Evolutionary conservation across 495 filamentous ascomycete species (phyloP), one percentile per base, ranked within the genome.

Genomic region (Pseudevernia furfuracea): DNA sequence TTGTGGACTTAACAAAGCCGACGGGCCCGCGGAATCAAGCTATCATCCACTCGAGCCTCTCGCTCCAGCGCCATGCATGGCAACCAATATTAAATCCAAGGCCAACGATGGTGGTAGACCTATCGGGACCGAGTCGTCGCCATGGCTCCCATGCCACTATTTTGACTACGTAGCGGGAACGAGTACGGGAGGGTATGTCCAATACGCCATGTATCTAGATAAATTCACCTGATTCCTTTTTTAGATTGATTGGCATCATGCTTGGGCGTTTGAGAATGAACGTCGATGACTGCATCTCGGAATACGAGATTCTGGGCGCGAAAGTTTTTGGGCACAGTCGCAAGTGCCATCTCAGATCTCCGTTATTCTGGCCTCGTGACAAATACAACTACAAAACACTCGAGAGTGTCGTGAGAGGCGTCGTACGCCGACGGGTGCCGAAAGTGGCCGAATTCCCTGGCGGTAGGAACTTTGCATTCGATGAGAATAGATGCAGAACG

Each of bases 231-330:
- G 46, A 64, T 5, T 41, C 2, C 17, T 17, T 14, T 55, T n/a
- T 77, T 14, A 81, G 52, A 15, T 70, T 85, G 2, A 83, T 85
- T 61, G 76, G 79, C 3, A 82, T 83, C 32, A 78, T 84, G 74
- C 74, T 85, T 14, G 81, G 80, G 2, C 71, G 82, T 19, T 69
- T 84, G 15, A 73, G 77, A 37, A 83, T 84, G 80, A 78, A 74
- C 4, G 75, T 83, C 14, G 73, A 79, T 17, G 77, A 83, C 64
- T 82, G 77, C 59, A 73, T 83, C 44, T 69, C 73, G 19, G 76
- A 80, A 19, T 84, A 84, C 61, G 64, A 72, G 28, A 62, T 71
- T 28, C 76, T 83, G 46, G 77, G 78, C 15, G 71, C 76, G 9
- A 67, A 77, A 56, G 73, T 82, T 0, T 82, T 82, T 66, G 80